Evolutionary conservation across 2,329 filamentous ascomycete genomes (phyloP).

Genomic region (Nectriaceae sp.): DNA sequence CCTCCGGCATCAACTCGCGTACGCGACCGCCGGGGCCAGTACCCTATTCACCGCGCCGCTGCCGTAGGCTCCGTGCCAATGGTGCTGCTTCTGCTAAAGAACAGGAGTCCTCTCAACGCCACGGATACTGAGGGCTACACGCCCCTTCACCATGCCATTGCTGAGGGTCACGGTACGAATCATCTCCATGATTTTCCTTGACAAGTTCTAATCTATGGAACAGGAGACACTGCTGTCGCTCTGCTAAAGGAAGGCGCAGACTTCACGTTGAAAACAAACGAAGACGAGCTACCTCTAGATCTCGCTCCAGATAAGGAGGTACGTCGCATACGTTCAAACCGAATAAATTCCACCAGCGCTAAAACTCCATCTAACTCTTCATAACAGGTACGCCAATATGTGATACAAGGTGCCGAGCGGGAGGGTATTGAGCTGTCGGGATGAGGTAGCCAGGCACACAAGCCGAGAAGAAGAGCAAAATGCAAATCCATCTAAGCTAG

Average conservation of each 20-base stretch:
- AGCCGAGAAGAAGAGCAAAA: slow-evolving; percentile 16
- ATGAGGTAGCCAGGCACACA: slow-evolving; percentile 28
- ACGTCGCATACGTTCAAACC: slow-evolving; percentile 28
- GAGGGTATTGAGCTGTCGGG: slow-evolving; percentile 71
- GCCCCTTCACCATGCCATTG: slow-evolving; percentile 83
- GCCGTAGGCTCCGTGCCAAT: slow-evolving; percentile 89
- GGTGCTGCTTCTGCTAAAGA: slow-evolving; percentile 74
- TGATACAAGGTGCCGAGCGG: slow-evolving; percentile 75
- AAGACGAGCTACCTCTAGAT: slow-evolving; percentile 74
- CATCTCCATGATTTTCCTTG: background rate
- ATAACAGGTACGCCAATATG: slow-evolving; percentile 70
- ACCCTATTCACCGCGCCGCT: slow-evolving; percentile 88
- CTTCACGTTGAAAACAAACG: slow-evolving; percentile 71
- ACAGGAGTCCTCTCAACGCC: slow-evolving; percentile 79
- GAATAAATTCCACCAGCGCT: background rate
- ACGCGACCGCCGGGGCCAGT: slow-evolving; percentile 84
- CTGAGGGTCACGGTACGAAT: slow-evolving; percentile 67
- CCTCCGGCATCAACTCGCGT: slow-evolving; percentile 72
- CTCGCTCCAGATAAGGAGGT: slow-evolving; percentile 86
- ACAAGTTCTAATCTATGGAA: background rate
- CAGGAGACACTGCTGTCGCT: slow-evolving; percentile 78
- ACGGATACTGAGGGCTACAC: slow-evolving; percentile 83
- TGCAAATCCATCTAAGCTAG: slow-evolving; percentile 8
- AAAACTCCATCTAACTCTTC: slow-evolving; percentile 23
- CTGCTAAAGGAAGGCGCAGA: slow-evolving; percentile 86